These are phyloP conservation scores for Russula vinacea DNA, from an alignment of 768 basidiomycete species.

Conservation along the genomic window DNA sequence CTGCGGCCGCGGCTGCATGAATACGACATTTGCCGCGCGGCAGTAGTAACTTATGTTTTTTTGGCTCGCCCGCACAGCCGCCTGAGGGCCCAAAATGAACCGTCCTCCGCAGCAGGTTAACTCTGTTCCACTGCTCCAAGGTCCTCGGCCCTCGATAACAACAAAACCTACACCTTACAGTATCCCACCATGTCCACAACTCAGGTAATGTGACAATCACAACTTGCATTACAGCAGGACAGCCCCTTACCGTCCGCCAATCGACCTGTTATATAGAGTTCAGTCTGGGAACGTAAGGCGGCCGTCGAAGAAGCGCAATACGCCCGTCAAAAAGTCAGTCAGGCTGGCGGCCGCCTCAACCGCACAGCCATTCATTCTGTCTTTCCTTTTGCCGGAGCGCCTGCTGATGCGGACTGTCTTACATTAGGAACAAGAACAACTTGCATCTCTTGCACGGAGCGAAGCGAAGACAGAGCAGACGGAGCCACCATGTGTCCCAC, in stretches of 20 bases:
- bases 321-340: slow-evolving; percentile 47
- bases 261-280: slow-evolving; percentile 39
- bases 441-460: slow-evolving; percentile 44
- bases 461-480: slow-evolving; percentile 33
- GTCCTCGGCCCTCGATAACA: too few relatives aligned
- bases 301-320: slow-evolving; percentile 55
- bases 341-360: background rate
- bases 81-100: too few relatives aligned
- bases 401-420: background rate
- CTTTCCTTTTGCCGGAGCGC: background rate
- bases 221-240: background rate
- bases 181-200: slow-evolving; percentile 2
- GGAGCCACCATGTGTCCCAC: slow-evolving; percentile 20
- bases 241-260: background rate
- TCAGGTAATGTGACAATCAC: slow-evolving; percentile 5
- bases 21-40: too few relatives aligned
- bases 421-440: slow-evolving; percentile 55
- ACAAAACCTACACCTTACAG: too few relatives aligned
- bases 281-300: slow-evolving; percentile 51
- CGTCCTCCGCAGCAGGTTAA: too few relatives aligned
- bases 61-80: too few relatives aligned
- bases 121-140: too few relatives aligned
- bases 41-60: too few relatives aligned
- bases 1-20: too few relatives aligned
- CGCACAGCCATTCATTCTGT: too few relatives aligned